These are phyloP conservation scores for Yamadazyma dushanensis DNA, from an alignment of 1,139 yeast species.

Conservation along the genomic window DNA sequence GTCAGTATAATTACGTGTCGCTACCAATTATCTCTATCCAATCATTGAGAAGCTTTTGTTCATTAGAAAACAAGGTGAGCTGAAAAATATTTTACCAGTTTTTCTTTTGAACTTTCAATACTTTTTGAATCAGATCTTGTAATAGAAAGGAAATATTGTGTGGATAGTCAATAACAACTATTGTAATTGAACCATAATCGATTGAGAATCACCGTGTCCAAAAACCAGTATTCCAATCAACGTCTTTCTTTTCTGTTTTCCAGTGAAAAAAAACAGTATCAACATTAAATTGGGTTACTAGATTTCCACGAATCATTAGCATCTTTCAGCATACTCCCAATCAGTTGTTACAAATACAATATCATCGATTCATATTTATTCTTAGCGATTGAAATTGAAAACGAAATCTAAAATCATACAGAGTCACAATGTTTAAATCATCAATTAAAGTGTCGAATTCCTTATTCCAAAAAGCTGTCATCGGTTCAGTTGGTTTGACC, in stretches of 20 bases:
- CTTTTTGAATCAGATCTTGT: background rate
- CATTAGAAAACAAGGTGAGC: constrained; percentile 19
- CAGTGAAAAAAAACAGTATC: background rate
- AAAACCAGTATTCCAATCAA: background rate
- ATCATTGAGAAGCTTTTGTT: constrained; percentile 25
- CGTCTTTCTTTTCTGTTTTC: background rate
- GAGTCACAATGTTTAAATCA: constrained; percentile 26
- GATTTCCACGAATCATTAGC: constrained; percentile 1
- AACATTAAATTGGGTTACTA: background rate
- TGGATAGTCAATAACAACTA: background rate
- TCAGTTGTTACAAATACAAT: background rate
- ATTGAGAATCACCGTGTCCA: background rate
- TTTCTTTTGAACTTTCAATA: constrained; percentile 3
- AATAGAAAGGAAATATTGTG: background rate
- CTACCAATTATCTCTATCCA: constrained; percentile 16
- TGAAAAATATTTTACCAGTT: constrained; percentile 9
- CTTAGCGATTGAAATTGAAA: background rate
- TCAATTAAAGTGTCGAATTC: constrained; percentile 29
- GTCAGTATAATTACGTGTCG: too few species aligned
- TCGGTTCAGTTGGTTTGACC: constrained; percentile 65
- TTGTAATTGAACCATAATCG: background rate
- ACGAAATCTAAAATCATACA: background rate
- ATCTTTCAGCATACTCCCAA: constrained; percentile 1
- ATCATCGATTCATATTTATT: constrained; percentile 2
- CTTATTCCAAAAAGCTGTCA: constrained; percentile 54